Evolutionary conservation across 345 rosid species (phyloP).

Genomic region (Hibiscus tridactylites): DNA sequence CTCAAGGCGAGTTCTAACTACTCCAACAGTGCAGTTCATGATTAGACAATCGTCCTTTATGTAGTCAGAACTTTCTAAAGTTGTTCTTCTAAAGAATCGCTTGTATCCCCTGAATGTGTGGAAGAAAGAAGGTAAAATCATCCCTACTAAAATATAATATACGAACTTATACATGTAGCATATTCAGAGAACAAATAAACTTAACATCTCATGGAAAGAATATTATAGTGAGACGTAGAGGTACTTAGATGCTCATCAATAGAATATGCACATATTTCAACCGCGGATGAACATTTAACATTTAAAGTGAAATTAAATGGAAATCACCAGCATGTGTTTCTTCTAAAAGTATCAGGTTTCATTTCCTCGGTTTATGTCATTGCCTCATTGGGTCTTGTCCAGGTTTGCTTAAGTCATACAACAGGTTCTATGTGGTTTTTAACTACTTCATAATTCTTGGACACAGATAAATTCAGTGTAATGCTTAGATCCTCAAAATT

Average conservation of each 20-base stretch:
- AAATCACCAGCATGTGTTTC: neutral
- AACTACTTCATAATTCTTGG: neutral
- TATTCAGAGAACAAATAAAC: too few species aligned
- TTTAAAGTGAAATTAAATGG: too few species aligned
- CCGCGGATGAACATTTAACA: neutral
- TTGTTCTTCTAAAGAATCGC: constrained; percentile 65
- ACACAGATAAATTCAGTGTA: neutral
- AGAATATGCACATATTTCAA: neutral
- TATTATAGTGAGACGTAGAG: too few species aligned
- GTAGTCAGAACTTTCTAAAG: constrained; percentile 68
- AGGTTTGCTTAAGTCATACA: neutral
- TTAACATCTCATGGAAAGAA: too few species aligned
- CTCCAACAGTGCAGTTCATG: constrained; percentile 85
- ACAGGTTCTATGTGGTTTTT: neutral
- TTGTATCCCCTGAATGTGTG: constrained; percentile 75
- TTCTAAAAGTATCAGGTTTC: neutral
- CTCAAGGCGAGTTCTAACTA: constrained; percentile 62
- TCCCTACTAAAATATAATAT: too few species aligned
- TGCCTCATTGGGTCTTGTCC: neutral
- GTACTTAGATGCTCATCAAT: neutral
- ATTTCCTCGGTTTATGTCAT: neutral
- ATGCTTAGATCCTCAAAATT: neutral
- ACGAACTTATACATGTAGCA: too few species aligned
- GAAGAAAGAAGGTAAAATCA: neutral
- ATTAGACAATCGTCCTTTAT: constrained; percentile 69